Conservation (phyloP, 768 basidiomycete genomes). For the Mycena floridula region DNA sequence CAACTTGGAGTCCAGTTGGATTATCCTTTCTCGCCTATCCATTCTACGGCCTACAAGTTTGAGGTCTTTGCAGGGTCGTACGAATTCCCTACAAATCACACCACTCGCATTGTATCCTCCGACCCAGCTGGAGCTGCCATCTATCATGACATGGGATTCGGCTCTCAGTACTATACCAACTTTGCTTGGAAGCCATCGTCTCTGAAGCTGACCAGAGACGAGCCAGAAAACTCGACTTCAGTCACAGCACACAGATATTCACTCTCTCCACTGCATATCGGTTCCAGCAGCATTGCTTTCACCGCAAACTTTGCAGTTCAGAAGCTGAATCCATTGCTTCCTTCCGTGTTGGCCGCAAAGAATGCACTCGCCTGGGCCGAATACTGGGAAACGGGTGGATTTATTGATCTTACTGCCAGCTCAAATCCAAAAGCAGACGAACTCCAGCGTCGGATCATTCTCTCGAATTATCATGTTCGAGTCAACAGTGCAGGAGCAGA, state of each 20-base stretch:
- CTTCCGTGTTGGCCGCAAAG: not conserved
- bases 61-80: no score
- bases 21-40: not conserved
- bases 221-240: not conserved
- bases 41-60: constrained; percentile 1
- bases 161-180: not conserved
- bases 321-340: not conserved
- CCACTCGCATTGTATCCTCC: not conserved
- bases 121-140: not conserved
- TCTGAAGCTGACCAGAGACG: not conserved
- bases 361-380: not conserved
- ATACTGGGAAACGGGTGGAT: not conserved
- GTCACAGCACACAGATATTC: not conserved
- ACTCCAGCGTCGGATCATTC: constrained; percentile 1
- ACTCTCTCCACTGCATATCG: not conserved
- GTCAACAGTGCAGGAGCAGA: not conserved
- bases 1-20: not conserved
- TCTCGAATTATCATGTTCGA: not conserved
- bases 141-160: not conserved
- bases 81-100: not conserved
- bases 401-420: not conserved
- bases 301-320: not conserved
- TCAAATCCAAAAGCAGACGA: not conserved
- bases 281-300: not conserved
- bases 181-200: not conserved